Conservation (phyloP, 495 filamentous ascomycete genomes). For the Articulospora tetracladia region DNA sequence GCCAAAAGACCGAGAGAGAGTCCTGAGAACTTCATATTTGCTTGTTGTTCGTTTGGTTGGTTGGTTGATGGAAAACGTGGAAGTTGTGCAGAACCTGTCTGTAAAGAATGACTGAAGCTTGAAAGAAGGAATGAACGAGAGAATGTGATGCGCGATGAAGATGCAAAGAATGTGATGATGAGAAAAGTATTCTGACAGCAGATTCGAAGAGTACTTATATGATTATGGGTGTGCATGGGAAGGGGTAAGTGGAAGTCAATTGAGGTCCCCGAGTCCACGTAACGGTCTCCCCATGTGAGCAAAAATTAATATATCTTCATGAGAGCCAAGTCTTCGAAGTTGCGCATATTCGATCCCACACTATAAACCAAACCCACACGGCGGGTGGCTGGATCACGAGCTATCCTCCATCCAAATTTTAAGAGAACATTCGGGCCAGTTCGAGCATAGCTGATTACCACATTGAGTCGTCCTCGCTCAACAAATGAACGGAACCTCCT, state of each 20-base stretch:
- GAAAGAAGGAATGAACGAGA: neutral
- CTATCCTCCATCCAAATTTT: neutral
- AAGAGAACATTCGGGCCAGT: neutral
- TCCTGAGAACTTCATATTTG: constrained; percentile 1
- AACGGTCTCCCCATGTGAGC: neutral
- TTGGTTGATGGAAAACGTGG: neutral
- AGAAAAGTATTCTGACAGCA: neutral
- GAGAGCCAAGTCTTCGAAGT: constrained; percentile 1
- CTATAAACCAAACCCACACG: neutral
- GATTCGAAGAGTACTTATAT: neutral
- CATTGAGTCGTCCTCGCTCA: neutral
- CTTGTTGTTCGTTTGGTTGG: neutral
- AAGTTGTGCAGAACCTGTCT: neutral
- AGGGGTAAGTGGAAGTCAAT: neutral
- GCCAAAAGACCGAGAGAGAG: neutral
- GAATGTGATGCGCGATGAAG: neutral
- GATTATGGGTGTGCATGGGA: neutral
- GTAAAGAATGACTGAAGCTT: neutral
- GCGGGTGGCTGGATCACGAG: neutral
- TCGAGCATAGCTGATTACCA: neutral
- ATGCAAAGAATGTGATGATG: neutral
- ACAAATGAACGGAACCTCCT: neutral
- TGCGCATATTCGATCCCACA: neutral
- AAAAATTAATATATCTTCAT: constrained; percentile 4
- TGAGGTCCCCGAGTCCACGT: neutral